A percentile compares a stretch with the other conserved stretches of the same genome.
Conservation (phyloP, 2,329 filamentous ascomycete species). For the Fusarium longipes region DNA sequence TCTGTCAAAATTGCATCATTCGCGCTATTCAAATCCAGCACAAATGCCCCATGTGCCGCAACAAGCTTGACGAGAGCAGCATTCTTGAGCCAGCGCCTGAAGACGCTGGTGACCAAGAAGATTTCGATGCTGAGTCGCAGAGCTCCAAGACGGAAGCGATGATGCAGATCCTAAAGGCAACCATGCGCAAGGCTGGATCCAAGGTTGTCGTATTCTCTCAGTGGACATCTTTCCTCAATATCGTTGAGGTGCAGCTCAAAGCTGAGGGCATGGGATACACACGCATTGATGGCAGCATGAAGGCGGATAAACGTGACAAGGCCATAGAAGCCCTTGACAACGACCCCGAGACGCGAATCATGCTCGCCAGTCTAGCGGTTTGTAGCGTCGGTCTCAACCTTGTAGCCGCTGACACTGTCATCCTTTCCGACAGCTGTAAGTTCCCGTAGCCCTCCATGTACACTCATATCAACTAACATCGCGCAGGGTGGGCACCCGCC, state of each 20-base stretch:
- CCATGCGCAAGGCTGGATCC: conserved; percentile 69
- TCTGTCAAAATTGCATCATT: conserved; percentile 79
- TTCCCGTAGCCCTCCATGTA: conserved; percentile 5
- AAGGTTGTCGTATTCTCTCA: conserved; percentile 82
- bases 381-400: conserved; percentile 89
- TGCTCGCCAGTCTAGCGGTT: conserved; percentile 84
- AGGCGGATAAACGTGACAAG: conserved; percentile 73
- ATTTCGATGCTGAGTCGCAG: conserved; percentile 71
- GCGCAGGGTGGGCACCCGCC: conserved; percentile 83
- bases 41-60: conserved; percentile 87
- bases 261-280: conserved; percentile 70
- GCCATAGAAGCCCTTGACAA: conserved; percentile 75
- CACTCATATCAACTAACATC: conserved; percentile 19
- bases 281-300: conserved; percentile 86
- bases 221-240: conserved; percentile 79
- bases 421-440: conserved; percentile 80
- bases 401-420: conserved; percentile 85
- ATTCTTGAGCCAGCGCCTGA: conserved; percentile 74
- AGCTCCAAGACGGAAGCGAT: conserved; percentile 88
- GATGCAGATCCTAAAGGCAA: conserved; percentile 78
- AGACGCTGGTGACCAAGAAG: conserved; percentile 56
- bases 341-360: conserved; percentile 75
- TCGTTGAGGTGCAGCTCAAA: conserved; percentile 75
- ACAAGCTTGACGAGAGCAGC: conserved; percentile 68
- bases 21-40: conserved; percentile 79